These are phyloP conservation scores for Didymella exigua DNA, from an alignment of 2,329 filamentous ascomycete species.

Conservation along the genomic window DNA sequence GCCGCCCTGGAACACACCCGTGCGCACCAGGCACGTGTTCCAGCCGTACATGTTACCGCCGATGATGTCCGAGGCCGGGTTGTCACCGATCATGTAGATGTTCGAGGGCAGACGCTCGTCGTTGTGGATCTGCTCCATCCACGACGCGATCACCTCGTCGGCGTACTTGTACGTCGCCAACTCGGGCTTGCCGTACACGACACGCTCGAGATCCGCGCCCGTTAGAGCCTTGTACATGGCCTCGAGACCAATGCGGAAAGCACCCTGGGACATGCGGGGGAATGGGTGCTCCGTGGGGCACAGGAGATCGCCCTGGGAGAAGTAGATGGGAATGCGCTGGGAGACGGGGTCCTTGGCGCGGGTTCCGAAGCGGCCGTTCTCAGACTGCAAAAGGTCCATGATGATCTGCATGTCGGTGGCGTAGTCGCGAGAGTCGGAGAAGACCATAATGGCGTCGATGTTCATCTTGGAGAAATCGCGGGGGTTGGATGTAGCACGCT, in stretches of 20 bases:
- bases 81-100: conserved; percentile 79
- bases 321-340: conserved; percentile 75
- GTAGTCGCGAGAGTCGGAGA: conserved; percentile 76
- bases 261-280: conserved; percentile 73
- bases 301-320: conserved; percentile 68
- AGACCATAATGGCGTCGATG: conserved; percentile 76
- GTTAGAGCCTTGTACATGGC: conserved; percentile 75
- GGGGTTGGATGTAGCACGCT: conserved; percentile 69
- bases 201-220: conserved; percentile 73
- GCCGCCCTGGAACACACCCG: conserved; percentile 77
- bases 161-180: conserved; percentile 79
- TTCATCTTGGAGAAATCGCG: conserved; percentile 74
- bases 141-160: conserved; percentile 72
- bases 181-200: conserved; percentile 78
- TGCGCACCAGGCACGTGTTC: conserved; percentile 80
- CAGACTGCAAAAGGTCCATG: conserved; percentile 71
- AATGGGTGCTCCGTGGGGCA: conserved; percentile 65
- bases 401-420: conserved; percentile 78
- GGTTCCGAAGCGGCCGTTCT: conserved; percentile 70
- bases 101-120: conserved; percentile 71
- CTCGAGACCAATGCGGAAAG: conserved; percentile 76
- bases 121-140: conserved; percentile 78
- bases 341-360: conserved; percentile 68
- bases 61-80: conserved; percentile 74
- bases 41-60: conserved; percentile 82